Evolutionary conservation across 345 rosid genomes (phyloP).

Genomic region (Eucalyptus leucophloia): DNA sequence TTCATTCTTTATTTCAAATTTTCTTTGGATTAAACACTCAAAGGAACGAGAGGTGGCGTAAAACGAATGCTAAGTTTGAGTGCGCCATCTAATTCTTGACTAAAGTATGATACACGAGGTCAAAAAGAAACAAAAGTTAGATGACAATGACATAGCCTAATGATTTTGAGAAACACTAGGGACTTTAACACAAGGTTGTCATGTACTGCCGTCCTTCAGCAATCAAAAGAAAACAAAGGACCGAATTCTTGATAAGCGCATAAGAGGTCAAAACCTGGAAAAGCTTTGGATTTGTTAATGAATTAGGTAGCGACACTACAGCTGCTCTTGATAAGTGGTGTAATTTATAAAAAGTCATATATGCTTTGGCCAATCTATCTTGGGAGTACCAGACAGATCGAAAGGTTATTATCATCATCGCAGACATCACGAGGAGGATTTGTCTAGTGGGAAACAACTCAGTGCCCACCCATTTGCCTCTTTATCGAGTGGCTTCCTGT

Average conservation of each 20-base stretch:
- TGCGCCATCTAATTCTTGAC: neutral
- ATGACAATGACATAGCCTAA: neutral
- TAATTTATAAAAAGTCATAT: neutral
- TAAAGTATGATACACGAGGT: neutral
- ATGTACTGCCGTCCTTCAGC: neutral
- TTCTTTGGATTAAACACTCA: neutral
- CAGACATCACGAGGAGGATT: neutral
- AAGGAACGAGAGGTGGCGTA: neutral
- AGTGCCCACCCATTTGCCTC: neutral
- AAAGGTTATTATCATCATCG: neutral
- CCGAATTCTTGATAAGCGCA: neutral
- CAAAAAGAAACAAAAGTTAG: neutral
- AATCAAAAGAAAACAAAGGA: neutral
- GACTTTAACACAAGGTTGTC: neutral
- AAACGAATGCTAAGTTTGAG: neutral
- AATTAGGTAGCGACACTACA: neutral
- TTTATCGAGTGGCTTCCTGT: neutral
- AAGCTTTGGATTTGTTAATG: neutral
- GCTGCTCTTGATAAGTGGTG: neutral
- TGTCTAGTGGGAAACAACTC: constrained; percentile 6
- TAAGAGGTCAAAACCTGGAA: neutral
- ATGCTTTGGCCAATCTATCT: neutral
- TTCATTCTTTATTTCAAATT: neutral
- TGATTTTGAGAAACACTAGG: neutral
- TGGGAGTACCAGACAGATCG: neutral